These are phyloP conservation scores for Crithidia expoeki DNA, from an alignment of 208 protist genomes.

Conservation along the genomic window DNA sequence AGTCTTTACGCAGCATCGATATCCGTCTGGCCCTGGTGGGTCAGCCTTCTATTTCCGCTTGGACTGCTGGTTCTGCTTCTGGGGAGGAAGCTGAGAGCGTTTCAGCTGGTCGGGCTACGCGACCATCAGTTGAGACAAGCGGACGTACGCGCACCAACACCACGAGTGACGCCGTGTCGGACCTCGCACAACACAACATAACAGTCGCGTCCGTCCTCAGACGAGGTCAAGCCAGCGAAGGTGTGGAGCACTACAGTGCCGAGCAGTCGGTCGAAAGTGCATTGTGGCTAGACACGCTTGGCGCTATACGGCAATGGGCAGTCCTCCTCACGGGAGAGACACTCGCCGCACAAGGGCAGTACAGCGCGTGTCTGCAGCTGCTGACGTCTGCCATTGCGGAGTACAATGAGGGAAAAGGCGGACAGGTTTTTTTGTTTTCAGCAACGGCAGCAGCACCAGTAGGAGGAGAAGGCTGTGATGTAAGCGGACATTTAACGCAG, in stretches of 20 bases:
- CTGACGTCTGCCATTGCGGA: slow-evolving; percentile 18
- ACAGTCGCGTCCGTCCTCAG: neutral
- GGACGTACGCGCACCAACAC: neutral
- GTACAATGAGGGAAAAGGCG: slow-evolving; percentile 13
- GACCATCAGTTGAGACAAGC: neutral
- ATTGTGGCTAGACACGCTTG: slow-evolving; percentile 11
- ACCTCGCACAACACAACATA: neutral
- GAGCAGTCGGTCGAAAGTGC: slow-evolving; percentile 2
- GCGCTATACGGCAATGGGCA: slow-evolving; percentile 28
- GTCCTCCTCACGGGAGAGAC: slow-evolving; percentile 23
- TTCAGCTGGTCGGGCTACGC: neutral
- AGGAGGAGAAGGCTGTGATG: neutral
- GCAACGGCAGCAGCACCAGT: neutral
- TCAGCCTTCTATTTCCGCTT: neutral
- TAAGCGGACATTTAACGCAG: neutral
- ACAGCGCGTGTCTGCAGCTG: slow-evolving; percentile 21
- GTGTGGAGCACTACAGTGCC: neutral
- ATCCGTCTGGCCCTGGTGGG: slow-evolving; percentile 18
- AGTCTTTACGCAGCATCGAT: slow-evolving; percentile 38
- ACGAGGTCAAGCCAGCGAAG: neutral
- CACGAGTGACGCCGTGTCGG: neutral
- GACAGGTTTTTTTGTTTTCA: neutral
- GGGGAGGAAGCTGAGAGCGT: neutral
- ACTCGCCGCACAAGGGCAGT: slow-evolving; percentile 31
- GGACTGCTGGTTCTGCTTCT: neutral